These are phyloP conservation scores for Sporothrix euskadiensis DNA, from an alignment of 2,329 filamentous ascomycete genomes.

Conservation along the genomic window DNA sequence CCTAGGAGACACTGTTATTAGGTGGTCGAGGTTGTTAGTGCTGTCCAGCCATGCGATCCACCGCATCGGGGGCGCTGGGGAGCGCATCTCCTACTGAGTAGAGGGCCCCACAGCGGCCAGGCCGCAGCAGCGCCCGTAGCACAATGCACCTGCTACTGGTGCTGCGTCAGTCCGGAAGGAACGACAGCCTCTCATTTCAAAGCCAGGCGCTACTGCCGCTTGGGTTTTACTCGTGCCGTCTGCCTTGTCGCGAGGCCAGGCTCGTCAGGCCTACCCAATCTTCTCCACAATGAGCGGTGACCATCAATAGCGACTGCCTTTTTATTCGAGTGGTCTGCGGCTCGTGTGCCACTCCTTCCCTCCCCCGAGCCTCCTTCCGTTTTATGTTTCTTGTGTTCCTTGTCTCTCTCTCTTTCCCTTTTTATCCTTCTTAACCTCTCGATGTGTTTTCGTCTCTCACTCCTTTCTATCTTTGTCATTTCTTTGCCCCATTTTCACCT, in stretches of 20 bases:
- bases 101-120: slow-evolving; percentile 5
- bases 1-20: neutral
- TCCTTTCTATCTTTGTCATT: neutral
- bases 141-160: slow-evolving; percentile 19
- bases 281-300: slow-evolving; percentile 18
- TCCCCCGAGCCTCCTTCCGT: slow-evolving; percentile 7
- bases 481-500: neutral
- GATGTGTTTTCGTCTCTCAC: neutral
- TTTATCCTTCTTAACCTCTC: neutral
- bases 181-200: slow-evolving; percentile 14
- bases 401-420: neutral
- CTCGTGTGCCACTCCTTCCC: slow-evolving; percentile 2
- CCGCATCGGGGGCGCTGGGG: neutral
- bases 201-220: slow-evolving; percentile 27
- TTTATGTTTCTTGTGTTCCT: neutral
- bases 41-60: neutral
- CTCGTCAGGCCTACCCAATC: slow-evolving; percentile 13
- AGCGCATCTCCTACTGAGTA: neutral
- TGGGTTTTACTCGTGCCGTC: slow-evolving; percentile 19
- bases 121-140: slow-evolving; percentile 18
- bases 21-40: neutral
- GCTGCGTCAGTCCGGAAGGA: slow-evolving; percentile 25
- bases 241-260: slow-evolving; percentile 21
- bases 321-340: slow-evolving; percentile 2
- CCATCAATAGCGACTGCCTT: slow-evolving; percentile 16